Percentiles rank a stretch among this genome's conserved stretches.
phyloP scores from a whole-genome alignment of 2,329 filamentous ascomycete species.

The Rutstroemia sp. region DNA sequence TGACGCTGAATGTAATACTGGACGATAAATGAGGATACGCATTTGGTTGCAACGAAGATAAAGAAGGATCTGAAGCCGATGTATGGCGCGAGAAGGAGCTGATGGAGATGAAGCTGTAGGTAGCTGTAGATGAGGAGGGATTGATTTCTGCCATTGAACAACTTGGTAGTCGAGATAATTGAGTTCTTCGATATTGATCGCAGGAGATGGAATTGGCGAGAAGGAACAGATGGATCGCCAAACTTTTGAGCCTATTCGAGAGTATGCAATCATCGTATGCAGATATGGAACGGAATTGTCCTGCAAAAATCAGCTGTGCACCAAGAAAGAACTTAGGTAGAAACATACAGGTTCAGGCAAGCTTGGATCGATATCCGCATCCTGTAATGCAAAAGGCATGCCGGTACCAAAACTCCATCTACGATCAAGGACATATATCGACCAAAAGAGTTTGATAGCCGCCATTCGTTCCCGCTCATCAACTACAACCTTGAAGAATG shows the following conservation, averaged over 20 bases:
- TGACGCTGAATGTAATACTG: slow-evolving; percentile 74
- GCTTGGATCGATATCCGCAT: slow-evolving; percentile 74
- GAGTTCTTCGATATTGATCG: slow-evolving; percentile 57
- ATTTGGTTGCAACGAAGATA: slow-evolving; percentile 86
- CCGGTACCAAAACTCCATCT: slow-evolving; percentile 88
- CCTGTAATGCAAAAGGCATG: slow-evolving; percentile 76
- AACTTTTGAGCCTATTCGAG: slow-evolving; percentile 74
- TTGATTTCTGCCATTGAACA: slow-evolving; percentile 74
- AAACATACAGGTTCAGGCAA: slow-evolving; percentile 68
- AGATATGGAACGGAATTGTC: slow-evolving; percentile 52
- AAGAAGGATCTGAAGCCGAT: slow-evolving; percentile 73
- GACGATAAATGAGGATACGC: slow-evolving; percentile 81
- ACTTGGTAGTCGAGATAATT: slow-evolving; percentile 77
- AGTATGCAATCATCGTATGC: slow-evolving; percentile 78
- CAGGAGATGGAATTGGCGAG: slow-evolving; percentile 10
- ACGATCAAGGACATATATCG: slow-evolving; percentile 75
- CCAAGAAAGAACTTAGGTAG: slow-evolving; percentile 15
- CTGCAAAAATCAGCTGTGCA: slow-evolving; percentile 14
- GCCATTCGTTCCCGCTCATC: slow-evolving; percentile 61
- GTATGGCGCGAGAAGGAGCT: slow-evolving; percentile 38
- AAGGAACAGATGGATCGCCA: slow-evolving; percentile 62
- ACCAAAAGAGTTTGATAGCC: slow-evolving; percentile 74
- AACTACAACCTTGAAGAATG: slow-evolving; percentile 57
- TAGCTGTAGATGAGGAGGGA: slow-evolving; percentile 58
- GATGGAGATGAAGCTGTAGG: slow-evolving; percentile 35